Evolutionary conservation across 1,284 basidiomycete genomes (phyloP).

Genomic region (Porphyrellus sp.): DNA sequence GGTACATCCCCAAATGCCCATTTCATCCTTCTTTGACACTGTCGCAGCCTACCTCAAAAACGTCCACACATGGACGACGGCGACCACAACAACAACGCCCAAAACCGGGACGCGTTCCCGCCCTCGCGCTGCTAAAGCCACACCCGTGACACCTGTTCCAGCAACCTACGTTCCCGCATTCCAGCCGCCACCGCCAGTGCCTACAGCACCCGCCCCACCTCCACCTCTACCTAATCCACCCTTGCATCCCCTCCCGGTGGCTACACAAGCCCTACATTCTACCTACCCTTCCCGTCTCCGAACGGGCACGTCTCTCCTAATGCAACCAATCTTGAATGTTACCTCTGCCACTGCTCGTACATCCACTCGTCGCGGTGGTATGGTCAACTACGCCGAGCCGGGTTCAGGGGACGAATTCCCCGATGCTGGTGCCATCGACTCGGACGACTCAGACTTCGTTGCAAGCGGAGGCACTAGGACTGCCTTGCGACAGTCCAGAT

Average conservation of each 20-base stretch:
- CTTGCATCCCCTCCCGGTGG: conserved; percentile 53
- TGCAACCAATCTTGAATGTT: conserved; percentile 78
- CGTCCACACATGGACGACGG: conserved; percentile 56
- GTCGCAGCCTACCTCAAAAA: conserved; percentile 58
- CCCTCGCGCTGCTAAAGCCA: conserved; percentile 37
- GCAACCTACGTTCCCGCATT: conserved; percentile 37
- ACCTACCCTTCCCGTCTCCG: conserved; percentile 90
- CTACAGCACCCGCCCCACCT: conserved; percentile 21
- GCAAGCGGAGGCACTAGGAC: conserved; percentile 50
- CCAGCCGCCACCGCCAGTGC: conserved; percentile 26
- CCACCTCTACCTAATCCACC: conserved; percentile 43
- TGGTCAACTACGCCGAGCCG: conserved; percentile 86
- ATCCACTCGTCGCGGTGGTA: conserved; percentile 56
- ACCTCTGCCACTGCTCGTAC: conserved; percentile 42
- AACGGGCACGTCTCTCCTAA: conserved; percentile 86
- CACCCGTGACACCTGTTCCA: conserved; percentile 30
- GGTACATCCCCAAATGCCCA: neutral
- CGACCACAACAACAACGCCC: conserved; percentile 27
- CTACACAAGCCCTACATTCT: conserved; percentile 73
- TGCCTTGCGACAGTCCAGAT: conserved; percentile 40
- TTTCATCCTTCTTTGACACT: conserved; percentile 10
- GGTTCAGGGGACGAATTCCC: conserved; percentile 79
- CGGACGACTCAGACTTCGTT: conserved; percentile 68
- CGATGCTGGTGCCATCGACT: conserved; percentile 74
- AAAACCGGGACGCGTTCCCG: conserved; percentile 26